phyloP scores from a whole-genome alignment of 352 stramenopile species.

The Pythium apleroticum region DNA sequence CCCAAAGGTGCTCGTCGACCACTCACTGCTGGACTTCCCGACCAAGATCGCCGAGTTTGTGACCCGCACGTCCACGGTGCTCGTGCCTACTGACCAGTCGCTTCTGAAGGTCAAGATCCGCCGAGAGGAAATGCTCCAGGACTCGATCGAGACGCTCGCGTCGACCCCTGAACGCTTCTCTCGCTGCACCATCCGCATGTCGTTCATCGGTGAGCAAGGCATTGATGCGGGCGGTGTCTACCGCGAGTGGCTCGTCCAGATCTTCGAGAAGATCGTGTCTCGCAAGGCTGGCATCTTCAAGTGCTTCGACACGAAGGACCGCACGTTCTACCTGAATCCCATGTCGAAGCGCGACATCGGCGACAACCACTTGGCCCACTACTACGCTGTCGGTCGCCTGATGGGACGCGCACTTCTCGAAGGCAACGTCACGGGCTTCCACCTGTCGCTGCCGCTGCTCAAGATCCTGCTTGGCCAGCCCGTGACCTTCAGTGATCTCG shows the following conservation, averaged over 20 bases:
- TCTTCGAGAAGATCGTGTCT: slow-evolving; percentile 55
- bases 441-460: slow-evolving; percentile 94
- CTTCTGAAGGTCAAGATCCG: slow-evolving; percentile 5
- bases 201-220: slow-evolving; percentile 79
- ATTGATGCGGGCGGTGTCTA: slow-evolving; percentile 81
- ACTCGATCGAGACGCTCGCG: slow-evolving; percentile 60
- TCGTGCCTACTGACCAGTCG: not conserved
- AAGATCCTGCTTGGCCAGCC: slow-evolving; percentile 97
- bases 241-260: slow-evolving; percentile 85
- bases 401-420: slow-evolving; percentile 78
- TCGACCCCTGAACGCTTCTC: slow-evolving; percentile 44
- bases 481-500: slow-evolving; percentile 92
- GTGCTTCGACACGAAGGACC: slow-evolving; percentile 48
- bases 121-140: slow-evolving; percentile 45
- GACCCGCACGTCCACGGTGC: not conserved
- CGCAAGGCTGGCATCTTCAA: slow-evolving; percentile 52
- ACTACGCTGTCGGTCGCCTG: slow-evolving; percentile 51
- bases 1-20: slow-evolving; percentile 1
- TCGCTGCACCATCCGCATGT: slow-evolving; percentile 62
- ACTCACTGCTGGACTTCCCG: slow-evolving; percentile 19
- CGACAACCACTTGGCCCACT: slow-evolving; percentile 68
- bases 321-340: slow-evolving; percentile 57
- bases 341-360: slow-evolving; percentile 57
- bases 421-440: slow-evolving; percentile 92
- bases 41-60: slow-evolving; percentile 22